Percentiles rank a stretch among this genome's conserved stretches.
phyloP scores from a whole-genome alignment of 2,329 filamentous ascomycete species.

The Ceratocystis variospora region DNA sequence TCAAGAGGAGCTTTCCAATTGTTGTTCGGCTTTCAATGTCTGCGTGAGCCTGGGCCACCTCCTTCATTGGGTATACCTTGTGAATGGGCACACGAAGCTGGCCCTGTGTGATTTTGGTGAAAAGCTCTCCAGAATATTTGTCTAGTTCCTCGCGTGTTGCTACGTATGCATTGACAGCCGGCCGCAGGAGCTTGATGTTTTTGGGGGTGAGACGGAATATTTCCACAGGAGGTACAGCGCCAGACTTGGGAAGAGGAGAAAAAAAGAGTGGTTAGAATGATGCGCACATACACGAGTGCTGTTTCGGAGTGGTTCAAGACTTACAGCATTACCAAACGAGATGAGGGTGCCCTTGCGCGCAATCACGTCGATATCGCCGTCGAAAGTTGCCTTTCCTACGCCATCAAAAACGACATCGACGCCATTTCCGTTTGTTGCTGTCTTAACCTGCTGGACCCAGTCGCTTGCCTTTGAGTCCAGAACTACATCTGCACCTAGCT shows the following conservation, averaged over 20 bases:
- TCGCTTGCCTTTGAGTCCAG: constrained; percentile 40
- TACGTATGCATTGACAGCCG: constrained; percentile 58
- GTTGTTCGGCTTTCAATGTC: constrained; percentile 75
- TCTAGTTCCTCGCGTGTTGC: constrained; percentile 56
- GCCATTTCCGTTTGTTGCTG: constrained; percentile 59
- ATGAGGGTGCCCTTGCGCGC: constrained; percentile 65
- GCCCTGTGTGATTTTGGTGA: constrained; percentile 53
- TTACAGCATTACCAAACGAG: constrained; percentile 66
- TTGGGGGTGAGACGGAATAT: constrained; percentile 50
- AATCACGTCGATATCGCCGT: constrained; percentile 58
- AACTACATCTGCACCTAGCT: constrained; percentile 56
- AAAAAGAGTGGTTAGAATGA: not conserved
- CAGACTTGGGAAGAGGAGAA: constrained; percentile 32
- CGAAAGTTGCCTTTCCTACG: constrained; percentile 75
- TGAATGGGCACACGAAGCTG: constrained; percentile 63
- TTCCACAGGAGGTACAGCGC: constrained; percentile 57
- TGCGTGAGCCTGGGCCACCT: constrained; percentile 56
- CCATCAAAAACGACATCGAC: constrained; percentile 72
- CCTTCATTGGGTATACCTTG: constrained; percentile 60
- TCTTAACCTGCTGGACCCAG: constrained; percentile 44
- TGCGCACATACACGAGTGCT: not conserved
- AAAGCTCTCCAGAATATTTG: constrained; percentile 56
- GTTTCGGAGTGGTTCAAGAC: constrained; percentile 23
- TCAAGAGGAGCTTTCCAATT: constrained; percentile 68
- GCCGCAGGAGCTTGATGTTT: constrained; percentile 64